These are phyloP conservation scores for Themeda triandra DNA, from an alignment of 176 grass and related monocot genomes.

Conservation along the genomic window DNA sequence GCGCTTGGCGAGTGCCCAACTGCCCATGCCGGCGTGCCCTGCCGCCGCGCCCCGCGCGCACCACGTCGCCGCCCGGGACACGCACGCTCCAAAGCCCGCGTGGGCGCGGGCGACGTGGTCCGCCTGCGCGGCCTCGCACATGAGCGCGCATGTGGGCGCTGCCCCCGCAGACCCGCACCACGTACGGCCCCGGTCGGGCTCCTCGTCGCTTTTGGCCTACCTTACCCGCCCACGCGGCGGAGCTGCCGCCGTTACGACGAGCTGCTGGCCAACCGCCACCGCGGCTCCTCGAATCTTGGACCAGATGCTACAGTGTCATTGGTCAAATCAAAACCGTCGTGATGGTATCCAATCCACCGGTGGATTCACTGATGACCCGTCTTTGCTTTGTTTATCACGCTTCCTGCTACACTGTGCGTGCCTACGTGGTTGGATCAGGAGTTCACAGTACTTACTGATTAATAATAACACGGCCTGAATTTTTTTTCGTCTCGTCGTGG, in stretches of 20 bases:
- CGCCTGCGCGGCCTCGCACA: slow-evolving; percentile 1
- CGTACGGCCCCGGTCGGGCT: neutral
- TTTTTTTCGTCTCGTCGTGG: no score
- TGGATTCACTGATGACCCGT: neutral
- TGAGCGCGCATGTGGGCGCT: slow-evolving; percentile 17
- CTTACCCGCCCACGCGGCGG: neutral
- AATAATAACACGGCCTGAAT: neutral
- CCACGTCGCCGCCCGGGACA: no score
- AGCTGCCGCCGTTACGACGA: no score
- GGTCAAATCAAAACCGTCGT: neutral
- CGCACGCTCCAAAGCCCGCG: no score
- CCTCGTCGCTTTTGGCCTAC: no score
- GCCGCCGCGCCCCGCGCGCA: neutral
- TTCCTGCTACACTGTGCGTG: neutral
- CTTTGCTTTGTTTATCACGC: neutral
- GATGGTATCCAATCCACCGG: neutral
- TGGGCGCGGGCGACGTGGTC: neutral
- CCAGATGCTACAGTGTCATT: neutral
- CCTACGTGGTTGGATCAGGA: neutral
- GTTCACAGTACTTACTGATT: no score
- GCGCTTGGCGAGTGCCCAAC: neutral
- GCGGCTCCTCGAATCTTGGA: slow-evolving; percentile 17
- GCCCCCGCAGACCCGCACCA: neutral
- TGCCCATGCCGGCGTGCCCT: neutral
- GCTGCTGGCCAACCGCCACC: no score